phyloP scores from a whole-genome alignment of 371 early-diverging fungal genomes.

The Mucor mucedo region DNA sequence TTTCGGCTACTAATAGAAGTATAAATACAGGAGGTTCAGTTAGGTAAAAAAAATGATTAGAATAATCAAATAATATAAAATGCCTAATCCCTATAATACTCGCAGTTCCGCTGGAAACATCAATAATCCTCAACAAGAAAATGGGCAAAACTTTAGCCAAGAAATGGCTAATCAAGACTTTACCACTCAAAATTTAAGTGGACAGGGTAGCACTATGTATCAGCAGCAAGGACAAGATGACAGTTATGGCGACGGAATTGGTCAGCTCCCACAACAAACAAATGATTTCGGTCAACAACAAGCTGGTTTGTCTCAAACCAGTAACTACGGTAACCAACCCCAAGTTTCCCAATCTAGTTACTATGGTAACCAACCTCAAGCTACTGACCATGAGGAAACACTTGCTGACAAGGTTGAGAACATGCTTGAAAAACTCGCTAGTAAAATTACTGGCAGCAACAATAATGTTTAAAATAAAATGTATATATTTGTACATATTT shows the following conservation, averaged over 20 bases:
- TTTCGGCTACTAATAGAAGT: neutral
- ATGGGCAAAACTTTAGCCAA: neutral
- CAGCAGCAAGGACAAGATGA: conserved; percentile 5
- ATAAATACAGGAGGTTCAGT: neutral
- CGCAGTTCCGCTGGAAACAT: neutral
- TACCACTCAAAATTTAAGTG: neutral
- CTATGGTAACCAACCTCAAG: conserved; percentile 27
- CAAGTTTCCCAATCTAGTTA: neutral
- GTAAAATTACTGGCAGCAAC: conserved; percentile 11
- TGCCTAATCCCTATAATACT: conserved; percentile 15
- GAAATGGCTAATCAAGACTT: conserved; percentile 6
- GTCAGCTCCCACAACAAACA: neutral
- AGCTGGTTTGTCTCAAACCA: conserved; percentile 1
- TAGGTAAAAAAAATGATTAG: neutral
- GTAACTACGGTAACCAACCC: neutral
- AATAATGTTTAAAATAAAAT: neutral
- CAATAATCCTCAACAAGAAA: neutral
- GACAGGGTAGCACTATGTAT: neutral
- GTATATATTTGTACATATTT: neutral
- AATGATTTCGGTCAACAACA: neutral
- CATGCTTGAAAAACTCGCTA: conserved; percentile 19
- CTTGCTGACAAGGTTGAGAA: conserved; percentile 25
- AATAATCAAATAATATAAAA: conserved; percentile 4
- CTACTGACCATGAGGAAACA: conserved; percentile 6
- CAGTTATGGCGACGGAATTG: neutral